Conservation (phyloP, 2,329 filamentous ascomycete species). For the Penicillium psychrosexuale region DNA sequence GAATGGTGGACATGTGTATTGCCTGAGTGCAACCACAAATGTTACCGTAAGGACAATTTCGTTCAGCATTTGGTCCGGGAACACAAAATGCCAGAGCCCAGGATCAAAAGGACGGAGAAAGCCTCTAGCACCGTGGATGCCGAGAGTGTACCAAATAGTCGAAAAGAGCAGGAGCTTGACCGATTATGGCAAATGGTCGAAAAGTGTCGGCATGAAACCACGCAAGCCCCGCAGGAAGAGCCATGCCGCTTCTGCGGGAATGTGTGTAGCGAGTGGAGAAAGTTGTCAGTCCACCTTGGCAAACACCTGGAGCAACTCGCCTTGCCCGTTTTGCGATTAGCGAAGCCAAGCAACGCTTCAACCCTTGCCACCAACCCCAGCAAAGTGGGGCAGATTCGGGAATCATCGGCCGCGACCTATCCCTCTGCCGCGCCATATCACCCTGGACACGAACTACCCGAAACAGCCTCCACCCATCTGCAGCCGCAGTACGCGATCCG, state of each 20-base stretch:
- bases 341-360: constrained; percentile 41
- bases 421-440: constrained; percentile 3
- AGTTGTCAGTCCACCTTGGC: constrained; percentile 85
- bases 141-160: constrained; percentile 23
- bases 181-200: constrained; percentile 76
- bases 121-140: constrained; percentile 32
- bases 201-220: constrained; percentile 68
- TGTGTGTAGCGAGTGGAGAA: constrained; percentile 81
- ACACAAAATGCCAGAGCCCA: constrained; percentile 81
- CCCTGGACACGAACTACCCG: not conserved
- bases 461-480: constrained; percentile 4
- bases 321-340: constrained; percentile 66
- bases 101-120: constrained; percentile 67
- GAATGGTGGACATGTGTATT: constrained; percentile 89
- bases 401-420: constrained; percentile 1
- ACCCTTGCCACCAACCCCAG: constrained; percentile 9
- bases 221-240: constrained; percentile 66
- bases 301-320: constrained; percentile 94
- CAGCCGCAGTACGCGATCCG: constrained; percentile 14
- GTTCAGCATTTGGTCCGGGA: constrained; percentile 88
- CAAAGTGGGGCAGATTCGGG: not conserved
- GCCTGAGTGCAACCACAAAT: constrained; percentile 74
- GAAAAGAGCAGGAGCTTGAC: constrained; percentile 48
- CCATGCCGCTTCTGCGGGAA: constrained; percentile 85
- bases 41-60: constrained; percentile 88